These are phyloP conservation scores for Isatis lusitanica DNA, from an alignment of 441 rosid genomes.

Conservation along the genomic window DNA sequence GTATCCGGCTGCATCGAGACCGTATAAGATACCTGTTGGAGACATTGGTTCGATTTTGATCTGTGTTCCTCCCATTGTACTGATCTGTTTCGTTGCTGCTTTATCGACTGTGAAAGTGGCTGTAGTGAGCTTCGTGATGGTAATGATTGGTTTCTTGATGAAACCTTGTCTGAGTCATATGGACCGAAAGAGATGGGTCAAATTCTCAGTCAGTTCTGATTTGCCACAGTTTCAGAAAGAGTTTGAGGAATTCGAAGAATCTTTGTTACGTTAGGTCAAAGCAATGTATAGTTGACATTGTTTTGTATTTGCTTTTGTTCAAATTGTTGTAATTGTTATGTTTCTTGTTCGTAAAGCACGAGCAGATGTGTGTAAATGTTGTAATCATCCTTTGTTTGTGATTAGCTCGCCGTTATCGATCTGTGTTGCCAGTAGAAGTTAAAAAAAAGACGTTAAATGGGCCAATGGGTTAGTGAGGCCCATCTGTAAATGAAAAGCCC, in stretches of 20 bases:
- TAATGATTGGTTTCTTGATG: constrained; percentile 48
- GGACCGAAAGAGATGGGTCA: constrained; percentile 51
- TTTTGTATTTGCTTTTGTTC: neutral
- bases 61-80: constrained; percentile 51
- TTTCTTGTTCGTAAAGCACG: neutral
- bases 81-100: constrained; percentile 48
- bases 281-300: neutral
- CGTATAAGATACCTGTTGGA: constrained; percentile 54
- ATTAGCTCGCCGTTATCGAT: too few species aligned
- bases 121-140: constrained; percentile 42
- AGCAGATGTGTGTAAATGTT: neutral
- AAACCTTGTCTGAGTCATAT: constrained; percentile 43
- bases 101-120: constrained; percentile 48
- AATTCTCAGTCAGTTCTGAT: constrained; percentile 41
- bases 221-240: constrained; percentile 28
- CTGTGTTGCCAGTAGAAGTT: too few species aligned
- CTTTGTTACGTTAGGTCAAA: neutral
- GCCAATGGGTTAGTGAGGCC: neutral
- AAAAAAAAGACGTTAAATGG: neutral
- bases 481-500: neutral
- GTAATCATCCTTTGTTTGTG: neutral
- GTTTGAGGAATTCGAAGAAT: neutral
- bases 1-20: constrained; percentile 46
- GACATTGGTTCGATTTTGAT: constrained; percentile 47
- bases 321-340: neutral